Percentiles rank a stretch among this genome's conserved stretches.
phyloP scores from a whole-genome alignment of 2,329 filamentous ascomycete species.

The Xylaria sp. region DNA sequence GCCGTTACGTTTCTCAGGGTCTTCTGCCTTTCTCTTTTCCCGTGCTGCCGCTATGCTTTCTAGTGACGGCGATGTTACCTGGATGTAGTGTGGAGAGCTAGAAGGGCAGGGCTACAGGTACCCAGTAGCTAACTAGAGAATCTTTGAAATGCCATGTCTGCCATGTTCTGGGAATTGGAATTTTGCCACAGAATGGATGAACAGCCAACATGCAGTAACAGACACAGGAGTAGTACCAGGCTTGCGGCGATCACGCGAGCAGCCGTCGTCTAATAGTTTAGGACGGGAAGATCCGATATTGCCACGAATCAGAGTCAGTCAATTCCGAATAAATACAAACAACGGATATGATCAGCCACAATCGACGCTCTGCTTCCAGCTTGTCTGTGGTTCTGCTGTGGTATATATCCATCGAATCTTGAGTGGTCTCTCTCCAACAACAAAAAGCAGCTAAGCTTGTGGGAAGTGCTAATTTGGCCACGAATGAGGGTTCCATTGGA shows the following conservation, averaged over 20 bases:
- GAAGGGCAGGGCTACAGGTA: not conserved
- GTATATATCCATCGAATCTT: constrained; percentile 13
- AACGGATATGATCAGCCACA: constrained; percentile 11
- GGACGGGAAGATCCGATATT: constrained; percentile 34
- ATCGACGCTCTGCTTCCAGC: constrained; percentile 3
- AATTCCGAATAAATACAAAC: constrained; percentile 14
- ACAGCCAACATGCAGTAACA: constrained; percentile 21
- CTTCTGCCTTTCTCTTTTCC: not conserved
- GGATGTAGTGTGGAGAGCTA: not conserved
- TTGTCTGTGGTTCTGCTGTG: not conserved
- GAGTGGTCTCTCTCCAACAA: not conserved
- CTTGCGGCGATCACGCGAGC: constrained; percentile 35
- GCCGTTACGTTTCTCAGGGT: not conserved
- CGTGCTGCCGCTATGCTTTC: not conserved
- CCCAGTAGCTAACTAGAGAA: not conserved
- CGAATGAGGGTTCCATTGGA: constrained; percentile 16
- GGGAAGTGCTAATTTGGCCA: constrained; percentile 32
- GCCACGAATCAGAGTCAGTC: constrained; percentile 20
- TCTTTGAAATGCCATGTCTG: constrained; percentile 3
- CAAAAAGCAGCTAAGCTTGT: not conserved
- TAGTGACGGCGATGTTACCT: not conserved
- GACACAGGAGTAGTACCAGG: constrained; percentile 12
- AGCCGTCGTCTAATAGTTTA: constrained; percentile 25
- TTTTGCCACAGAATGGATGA: constrained; percentile 24
- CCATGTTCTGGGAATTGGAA: constrained; percentile 4